Base-by-base conservation (phyloP, 192 early-diverging fungal genomes). In the Entomortierella chlamydospora region DNA sequence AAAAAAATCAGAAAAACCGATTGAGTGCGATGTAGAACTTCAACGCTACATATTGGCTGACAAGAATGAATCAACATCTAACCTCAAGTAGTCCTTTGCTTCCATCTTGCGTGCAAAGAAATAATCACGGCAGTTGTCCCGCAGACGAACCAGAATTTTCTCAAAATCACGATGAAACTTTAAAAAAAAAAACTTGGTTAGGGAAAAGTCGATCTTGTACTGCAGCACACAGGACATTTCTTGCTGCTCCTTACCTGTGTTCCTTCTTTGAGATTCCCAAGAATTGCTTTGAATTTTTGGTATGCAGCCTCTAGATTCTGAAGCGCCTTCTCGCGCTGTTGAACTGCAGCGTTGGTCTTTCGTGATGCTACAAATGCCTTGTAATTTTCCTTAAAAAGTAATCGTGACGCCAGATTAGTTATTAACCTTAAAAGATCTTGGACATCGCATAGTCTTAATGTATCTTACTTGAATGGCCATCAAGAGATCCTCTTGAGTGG, bases 301-400 rank as follows among this genome's bases (percentile, higher is more conserved):
- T 92, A 94, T 12, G 90, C 94, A 11, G 83, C 85, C 53, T 94
- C 93, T 63, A 96, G 79, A 55, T 91, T 94, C 55, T 90, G 90
- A 29, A 96, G 68, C 2, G 92, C 92, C 65, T 91, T 87, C 64
- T 94, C 93, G 6, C 95, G 73, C 62, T 91, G 88, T 25, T 87
- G 82, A 59, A 95, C 81, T 56, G 86, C 64, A 8, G 83, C 70
- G 33, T 89, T 84, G 13, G 71, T 90, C 55, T 87, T 84, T n/a
- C 87, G 80, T 20, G 89, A 89, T 28, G 87, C 85, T 25, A 91
- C 61, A 74, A 93, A 95, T 18, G 84, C 81, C 63, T 88, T 73
- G 77, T 95, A 93, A 25, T 88, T 87, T 43, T 89, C 89, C 79
- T 52, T 39, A 12, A 51, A 56, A 42, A 37, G 10, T 7, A 37